Percentiles rank a stretch among this genome's conserved stretches.
Conservation (phyloP, 192 early-diverging fungal species). For the Rhizoclosmatium sp. region DNA sequence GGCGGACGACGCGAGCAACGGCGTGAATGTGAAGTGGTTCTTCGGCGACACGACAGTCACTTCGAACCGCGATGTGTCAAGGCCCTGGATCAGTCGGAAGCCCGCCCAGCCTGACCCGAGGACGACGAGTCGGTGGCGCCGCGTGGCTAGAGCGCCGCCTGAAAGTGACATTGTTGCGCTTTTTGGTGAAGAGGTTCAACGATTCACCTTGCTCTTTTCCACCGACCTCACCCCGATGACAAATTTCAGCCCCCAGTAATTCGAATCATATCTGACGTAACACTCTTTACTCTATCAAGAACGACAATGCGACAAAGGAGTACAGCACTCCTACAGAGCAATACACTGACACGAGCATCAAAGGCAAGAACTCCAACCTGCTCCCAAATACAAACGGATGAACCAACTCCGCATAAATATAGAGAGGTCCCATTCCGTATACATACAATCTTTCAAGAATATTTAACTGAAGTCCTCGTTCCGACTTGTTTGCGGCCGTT, state of each 20-base stretch:
- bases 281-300: background rate
- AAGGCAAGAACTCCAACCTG: slow-evolving; percentile 77
- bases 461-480: slow-evolving; percentile 5
- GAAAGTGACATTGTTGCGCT: too few species aligned
- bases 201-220: too few species aligned
- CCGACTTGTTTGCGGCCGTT: slow-evolving; percentile 26
- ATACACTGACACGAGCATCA: slow-evolving; percentile 83
- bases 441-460: slow-evolving; percentile 65
- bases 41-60: slow-evolving; percentile 82
- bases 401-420: slow-evolving; percentile 62
- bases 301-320: slow-evolving; percentile 39
- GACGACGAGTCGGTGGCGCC: slow-evolving; percentile 8
- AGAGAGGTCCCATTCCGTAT: slow-evolving; percentile 58
- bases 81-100: slow-evolving; percentile 73
- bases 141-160: background rate
- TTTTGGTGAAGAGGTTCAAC: too few species aligned
- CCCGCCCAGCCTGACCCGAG: slow-evolving; percentile 63
- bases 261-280: background rate
- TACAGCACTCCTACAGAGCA: slow-evolving; percentile 77
- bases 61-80: slow-evolving; percentile 74
- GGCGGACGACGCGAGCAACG: slow-evolving; percentile 71
- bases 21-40: slow-evolving; percentile 86
- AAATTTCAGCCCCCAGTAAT: background rate
- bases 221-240: too few species aligned
- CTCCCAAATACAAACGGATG: slow-evolving; percentile 64